Conservation (phyloP, 1,139 yeast genomes). For the Yamadazyma oceani region DNA sequence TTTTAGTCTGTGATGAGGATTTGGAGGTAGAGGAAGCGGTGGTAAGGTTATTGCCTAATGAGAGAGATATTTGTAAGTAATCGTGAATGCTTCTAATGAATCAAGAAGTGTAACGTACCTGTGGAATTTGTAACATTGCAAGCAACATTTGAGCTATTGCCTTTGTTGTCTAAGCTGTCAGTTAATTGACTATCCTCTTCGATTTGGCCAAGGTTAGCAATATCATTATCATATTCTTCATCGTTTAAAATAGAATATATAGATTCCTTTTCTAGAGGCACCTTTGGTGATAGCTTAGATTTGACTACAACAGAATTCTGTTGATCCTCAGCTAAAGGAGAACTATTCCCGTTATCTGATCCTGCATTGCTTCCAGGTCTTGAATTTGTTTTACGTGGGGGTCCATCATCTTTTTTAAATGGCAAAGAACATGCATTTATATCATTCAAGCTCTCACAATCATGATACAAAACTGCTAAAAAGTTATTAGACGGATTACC, state of each 20-base stretch:
- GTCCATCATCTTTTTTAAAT: conserved; percentile 37
- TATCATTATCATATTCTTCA: not conserved
- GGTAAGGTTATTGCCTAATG: not conserved
- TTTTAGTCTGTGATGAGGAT: not conserved
- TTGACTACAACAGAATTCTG: conserved; percentile 11
- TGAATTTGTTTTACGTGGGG: not conserved
- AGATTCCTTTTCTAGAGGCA: conserved; percentile 6
- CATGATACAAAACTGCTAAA: conserved; percentile 43
- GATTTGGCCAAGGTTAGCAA: not conserved
- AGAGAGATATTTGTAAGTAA: not conserved
- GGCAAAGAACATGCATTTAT: conserved; percentile 53
- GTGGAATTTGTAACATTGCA: too few species aligned
- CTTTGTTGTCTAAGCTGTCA: too few species aligned
- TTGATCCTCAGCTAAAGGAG: not conserved
- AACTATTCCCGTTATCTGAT: not conserved
- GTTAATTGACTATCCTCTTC: too few species aligned
- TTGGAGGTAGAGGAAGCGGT: not conserved
- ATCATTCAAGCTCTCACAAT: conserved; percentile 47
- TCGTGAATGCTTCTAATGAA: too few species aligned
- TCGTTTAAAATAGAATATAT: not conserved
- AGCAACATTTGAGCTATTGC: too few species aligned
- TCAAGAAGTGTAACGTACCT: not conserved
- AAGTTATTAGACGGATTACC: conserved; percentile 49
- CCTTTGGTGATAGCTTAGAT: conserved; percentile 13
- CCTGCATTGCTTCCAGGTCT: not conserved